phyloP scores from a whole-genome alignment of 2,329 filamentous ascomycete genomes.

The Fusarium proliferatum region DNA sequence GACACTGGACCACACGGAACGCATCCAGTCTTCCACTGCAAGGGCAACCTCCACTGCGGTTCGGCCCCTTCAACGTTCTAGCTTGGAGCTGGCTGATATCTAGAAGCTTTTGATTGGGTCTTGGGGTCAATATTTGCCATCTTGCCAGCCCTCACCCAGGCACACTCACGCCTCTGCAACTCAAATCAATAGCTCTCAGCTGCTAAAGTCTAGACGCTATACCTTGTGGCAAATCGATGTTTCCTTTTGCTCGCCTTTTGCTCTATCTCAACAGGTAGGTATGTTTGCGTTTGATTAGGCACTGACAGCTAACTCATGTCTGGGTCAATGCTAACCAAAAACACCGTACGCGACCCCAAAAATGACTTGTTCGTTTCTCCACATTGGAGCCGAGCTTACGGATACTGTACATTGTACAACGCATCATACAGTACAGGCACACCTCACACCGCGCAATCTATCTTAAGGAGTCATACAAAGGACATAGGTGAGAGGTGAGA shows the following conservation, averaged over 20 bases:
- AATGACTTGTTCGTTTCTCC: conserved; percentile 12
- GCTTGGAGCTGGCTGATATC: conserved; percentile 14
- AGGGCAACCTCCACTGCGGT: conserved; percentile 39
- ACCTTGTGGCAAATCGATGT: neutral
- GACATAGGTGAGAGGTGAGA: neutral
- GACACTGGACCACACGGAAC: conserved; percentile 32
- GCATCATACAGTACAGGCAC: conserved; percentile 18
- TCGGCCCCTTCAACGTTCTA: conserved; percentile 35
- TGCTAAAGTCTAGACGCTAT: neutral
- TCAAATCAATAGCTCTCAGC: neutral
- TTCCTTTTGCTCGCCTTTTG: neutral
- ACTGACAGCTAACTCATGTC: neutral
- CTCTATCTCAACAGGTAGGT: neutral
- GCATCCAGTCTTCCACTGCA: conserved; percentile 32
- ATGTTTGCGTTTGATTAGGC: neutral
- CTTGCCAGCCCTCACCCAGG: conserved; percentile 21
- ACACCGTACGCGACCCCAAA: neutral
- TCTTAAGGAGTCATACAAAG: conserved; percentile 1
- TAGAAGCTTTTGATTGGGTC: conserved; percentile 22
- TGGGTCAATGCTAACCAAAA: neutral
- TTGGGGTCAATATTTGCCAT: conserved; percentile 3
- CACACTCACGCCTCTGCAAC: conserved; percentile 15
- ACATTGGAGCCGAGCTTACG: conserved; percentile 26
- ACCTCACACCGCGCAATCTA: conserved; percentile 23
- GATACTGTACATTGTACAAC: conserved; percentile 14